These are phyloP conservation scores for Sphaerosporella brunnea DNA, from an alignment of 495 filamentous ascomycete genomes.

Conservation along the genomic window DNA sequence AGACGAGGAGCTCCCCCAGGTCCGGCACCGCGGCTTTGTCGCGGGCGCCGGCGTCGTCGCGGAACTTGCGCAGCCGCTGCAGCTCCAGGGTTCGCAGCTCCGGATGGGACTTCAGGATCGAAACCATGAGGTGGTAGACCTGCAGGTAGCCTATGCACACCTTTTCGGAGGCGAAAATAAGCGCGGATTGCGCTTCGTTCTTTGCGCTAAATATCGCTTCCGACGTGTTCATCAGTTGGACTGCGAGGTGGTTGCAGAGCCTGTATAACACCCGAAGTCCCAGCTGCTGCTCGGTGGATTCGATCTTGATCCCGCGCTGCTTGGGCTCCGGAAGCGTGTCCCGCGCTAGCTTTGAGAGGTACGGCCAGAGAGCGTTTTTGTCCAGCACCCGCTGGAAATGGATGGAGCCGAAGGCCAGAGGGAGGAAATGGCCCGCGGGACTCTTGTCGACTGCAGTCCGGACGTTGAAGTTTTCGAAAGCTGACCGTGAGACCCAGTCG, in stretches of 20 bases:
- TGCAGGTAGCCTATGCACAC: slow-evolving; percentile 18
- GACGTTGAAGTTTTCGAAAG: slow-evolving; percentile 10
- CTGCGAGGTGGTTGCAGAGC: slow-evolving; percentile 12
- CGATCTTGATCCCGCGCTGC: not conserved
- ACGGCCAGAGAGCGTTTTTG: slow-evolving; percentile 8
- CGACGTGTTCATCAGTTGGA: slow-evolving; percentile 15
- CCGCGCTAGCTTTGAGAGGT: not conserved
- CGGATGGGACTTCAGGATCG: slow-evolving; percentile 10
- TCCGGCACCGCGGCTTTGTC: slow-evolving; percentile 10
- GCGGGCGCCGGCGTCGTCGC: slow-evolving; percentile 3
- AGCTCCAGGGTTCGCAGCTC: slow-evolving; percentile 6
- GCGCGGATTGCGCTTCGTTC: not conserved
- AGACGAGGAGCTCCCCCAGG: slow-evolving; percentile 16
- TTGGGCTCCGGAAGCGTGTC: not conserved
- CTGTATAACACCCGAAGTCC: slow-evolving; percentile 11
- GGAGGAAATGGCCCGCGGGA: slow-evolving; percentile 9
- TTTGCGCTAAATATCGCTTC: slow-evolving; percentile 6
- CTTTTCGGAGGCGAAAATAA: slow-evolving; percentile 15
- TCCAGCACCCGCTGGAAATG: slow-evolving; percentile 12
- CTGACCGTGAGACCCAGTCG: slow-evolving; percentile 13
- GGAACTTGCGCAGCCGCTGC: slow-evolving; percentile 7
- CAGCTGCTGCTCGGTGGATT: not conserved
- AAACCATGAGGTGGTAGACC: slow-evolving; percentile 13
- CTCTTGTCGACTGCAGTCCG: slow-evolving; percentile 11
- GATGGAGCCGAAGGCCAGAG: slow-evolving; percentile 7